A percentile compares a stretch with the other conserved stretches of the same genome.
phyloP scores from a whole-genome alignment of 208 protist genomes.

The Trypanosoma caninum region DNA sequence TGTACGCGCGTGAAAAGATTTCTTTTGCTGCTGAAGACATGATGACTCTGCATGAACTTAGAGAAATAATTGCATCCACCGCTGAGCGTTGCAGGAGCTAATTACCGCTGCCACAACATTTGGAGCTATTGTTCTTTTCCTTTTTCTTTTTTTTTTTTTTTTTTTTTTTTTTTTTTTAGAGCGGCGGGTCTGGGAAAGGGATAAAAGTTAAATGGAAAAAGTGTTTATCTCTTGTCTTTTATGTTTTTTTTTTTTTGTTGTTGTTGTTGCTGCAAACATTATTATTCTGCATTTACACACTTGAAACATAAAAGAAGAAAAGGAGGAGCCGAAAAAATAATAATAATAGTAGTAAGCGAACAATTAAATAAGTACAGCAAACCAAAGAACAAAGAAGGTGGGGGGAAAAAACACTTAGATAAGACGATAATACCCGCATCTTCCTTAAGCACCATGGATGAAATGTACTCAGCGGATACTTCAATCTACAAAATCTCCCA shows the following conservation, averaged over 20 bases:
- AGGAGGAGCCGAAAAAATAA: too few species aligned
- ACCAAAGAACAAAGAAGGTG: background rate
- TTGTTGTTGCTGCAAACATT: too few species aligned
- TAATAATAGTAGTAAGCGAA: too few species aligned
- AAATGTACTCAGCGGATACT: too few species aligned
- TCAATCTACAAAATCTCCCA: too few species aligned
- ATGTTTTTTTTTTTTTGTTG: conserved; percentile 2
- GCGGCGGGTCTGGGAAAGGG: too few species aligned
- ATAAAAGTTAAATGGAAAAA: too few species aligned
- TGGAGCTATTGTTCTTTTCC: conserved; percentile 11
- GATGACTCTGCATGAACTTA: background rate
- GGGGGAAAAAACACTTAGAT: background rate
- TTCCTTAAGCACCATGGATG: too few species aligned
- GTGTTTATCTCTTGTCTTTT: background rate
- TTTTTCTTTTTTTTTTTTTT: conserved; percentile 21
- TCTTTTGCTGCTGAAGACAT: background rate
- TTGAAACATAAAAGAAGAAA: background rate
- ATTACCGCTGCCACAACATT: background rate
- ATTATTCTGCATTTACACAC: background rate
- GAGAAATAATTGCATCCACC: background rate
- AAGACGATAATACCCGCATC: too few species aligned
- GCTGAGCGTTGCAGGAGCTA: background rate
- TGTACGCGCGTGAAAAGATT: background rate
- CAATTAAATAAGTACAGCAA: background rate
- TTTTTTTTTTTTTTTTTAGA: conserved; percentile 17